Evolutionary conservation across 495 filamentous ascomycete genomes (phyloP).

Genomic region (Penicillium atrosanguineum): DNA sequence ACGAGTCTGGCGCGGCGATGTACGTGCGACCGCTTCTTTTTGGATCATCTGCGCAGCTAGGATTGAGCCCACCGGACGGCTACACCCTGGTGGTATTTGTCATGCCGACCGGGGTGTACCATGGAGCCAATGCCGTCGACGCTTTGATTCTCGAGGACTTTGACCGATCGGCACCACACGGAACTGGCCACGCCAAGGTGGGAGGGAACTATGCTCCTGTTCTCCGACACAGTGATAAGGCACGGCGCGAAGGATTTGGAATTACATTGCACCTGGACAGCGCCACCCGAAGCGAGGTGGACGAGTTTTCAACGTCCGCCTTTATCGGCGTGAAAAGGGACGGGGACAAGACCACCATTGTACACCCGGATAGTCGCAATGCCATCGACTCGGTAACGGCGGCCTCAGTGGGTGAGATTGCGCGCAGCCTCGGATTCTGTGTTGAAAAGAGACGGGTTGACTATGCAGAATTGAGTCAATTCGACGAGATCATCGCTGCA

Average conservation of each 20-base stretch:
- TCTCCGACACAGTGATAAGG: conserved; percentile 73
- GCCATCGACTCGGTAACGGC: conserved; percentile 83
- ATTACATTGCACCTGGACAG: conserved; percentile 90
- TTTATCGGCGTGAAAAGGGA: conserved; percentile 71
- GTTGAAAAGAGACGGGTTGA: conserved; percentile 55
- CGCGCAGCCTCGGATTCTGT: conserved; percentile 60
- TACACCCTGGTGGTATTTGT: conserved; percentile 86
- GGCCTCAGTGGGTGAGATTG: conserved; percentile 68
- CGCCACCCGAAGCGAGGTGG: conserved; percentile 70
- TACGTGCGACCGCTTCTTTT: conserved; percentile 88
- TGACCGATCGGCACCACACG: conserved; percentile 54
- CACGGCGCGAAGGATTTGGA: conserved; percentile 67
- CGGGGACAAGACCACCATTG: conserved; percentile 58
- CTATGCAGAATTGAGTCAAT: conserved; percentile 72
- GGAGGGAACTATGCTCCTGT: conserved; percentile 69
- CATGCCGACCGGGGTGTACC: conserved; percentile 84
- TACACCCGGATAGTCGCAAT: conserved; percentile 75
- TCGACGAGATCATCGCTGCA: conserved; percentile 85
- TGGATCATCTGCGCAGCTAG: conserved; percentile 76
- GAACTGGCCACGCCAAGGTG: conserved; percentile 54
- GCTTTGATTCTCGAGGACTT: conserved; percentile 71
- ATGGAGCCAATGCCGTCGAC: conserved; percentile 77
- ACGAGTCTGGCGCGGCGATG: conserved; percentile 79
- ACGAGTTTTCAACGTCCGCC: conserved; percentile 87
- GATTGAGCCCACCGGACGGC: conserved; percentile 78